Conservation (phyloP, 495 filamentous ascomycete genomes). For the Aspergillus ellipticus region DNA sequence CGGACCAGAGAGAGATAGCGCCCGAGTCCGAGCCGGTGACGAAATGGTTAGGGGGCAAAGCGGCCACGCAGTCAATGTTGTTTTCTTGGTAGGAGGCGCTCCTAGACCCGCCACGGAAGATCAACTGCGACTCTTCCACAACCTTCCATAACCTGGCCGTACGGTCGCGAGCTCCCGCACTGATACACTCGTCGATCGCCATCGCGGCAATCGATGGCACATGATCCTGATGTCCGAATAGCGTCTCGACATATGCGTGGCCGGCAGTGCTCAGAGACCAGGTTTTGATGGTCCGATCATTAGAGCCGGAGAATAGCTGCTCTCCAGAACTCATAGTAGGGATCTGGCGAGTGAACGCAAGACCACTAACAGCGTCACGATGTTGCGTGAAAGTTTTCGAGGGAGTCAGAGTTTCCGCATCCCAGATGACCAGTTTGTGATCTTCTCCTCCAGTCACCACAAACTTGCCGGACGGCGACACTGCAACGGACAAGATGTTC, state of each 20-base stretch:
- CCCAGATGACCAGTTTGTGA: slow-evolving; percentile 79
- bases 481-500: slow-evolving; percentile 75
- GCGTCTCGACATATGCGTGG: slow-evolving; percentile 83
- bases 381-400: slow-evolving; percentile 86
- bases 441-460: slow-evolving; percentile 87
- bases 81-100: slow-evolving; percentile 64
- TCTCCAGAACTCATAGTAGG: slow-evolving; percentile 55
- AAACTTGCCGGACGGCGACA: slow-evolving; percentile 83
- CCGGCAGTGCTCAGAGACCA: slow-evolving; percentile 64
- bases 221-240: slow-evolving; percentile 93
- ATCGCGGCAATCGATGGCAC: slow-evolving; percentile 80
- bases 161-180: slow-evolving; percentile 83
- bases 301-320: slow-evolving; percentile 82
- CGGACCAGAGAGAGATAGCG: slow-evolving; percentile 76
- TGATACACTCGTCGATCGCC: slow-evolving; percentile 81
- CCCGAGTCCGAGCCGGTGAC: slow-evolving; percentile 93
- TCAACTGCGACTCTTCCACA: slow-evolving; percentile 87
- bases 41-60: slow-evolving; percentile 86
- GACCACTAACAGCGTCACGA: slow-evolving; percentile 76
- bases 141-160: slow-evolving; percentile 98
- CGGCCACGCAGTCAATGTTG: slow-evolving; percentile 83
- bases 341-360: slow-evolving; percentile 82
- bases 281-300: slow-evolving; percentile 84
- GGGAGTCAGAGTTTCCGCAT: slow-evolving; percentile 70
- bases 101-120: slow-evolving; percentile 78